Evolutionary conservation across 2,329 filamentous ascomycete species (phyloP).

Genomic region (Neonectria neomacrospora): DNA sequence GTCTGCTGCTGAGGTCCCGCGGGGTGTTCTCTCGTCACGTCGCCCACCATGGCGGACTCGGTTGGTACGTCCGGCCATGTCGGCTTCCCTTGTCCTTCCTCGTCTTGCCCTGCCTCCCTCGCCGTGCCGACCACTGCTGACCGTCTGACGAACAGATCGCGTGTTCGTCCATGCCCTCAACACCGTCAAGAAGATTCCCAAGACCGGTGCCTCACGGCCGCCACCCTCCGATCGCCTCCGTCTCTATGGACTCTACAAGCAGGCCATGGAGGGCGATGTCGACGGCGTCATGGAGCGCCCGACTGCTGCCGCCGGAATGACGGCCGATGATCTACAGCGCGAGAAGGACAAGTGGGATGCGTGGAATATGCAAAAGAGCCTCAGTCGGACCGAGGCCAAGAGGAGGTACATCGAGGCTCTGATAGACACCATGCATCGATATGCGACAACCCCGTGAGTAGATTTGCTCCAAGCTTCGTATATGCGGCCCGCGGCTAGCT

Average conservation of each 20-base stretch:
- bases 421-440: slow-evolving; percentile 96
- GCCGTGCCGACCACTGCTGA: slow-evolving; percentile 17
- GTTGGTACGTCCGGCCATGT: slow-evolving; percentile 42
- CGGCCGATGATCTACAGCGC: slow-evolving; percentile 65
- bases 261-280: slow-evolving; percentile 98
- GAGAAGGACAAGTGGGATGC: slow-evolving; percentile 87
- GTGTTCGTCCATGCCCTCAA: slow-evolving; percentile 99
- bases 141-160: slow-evolving; percentile 72
- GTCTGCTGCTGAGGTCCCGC: slow-evolving; percentile 32
- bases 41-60: slow-evolving; percentile 44
- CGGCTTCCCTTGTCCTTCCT: slow-evolving; percentile 4
- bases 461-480: slow-evolving; percentile 3
- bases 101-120: slow-evolving; percentile 1
- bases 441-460: slow-evolving; percentile 83
- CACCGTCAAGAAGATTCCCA: slow-evolving; percentile 96
- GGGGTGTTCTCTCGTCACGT: slow-evolving; percentile 27
- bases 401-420: slow-evolving; percentile 91
- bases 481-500: slow-evolving; percentile 7
- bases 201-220: slow-evolving; percentile 89
- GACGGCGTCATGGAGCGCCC: slow-evolving; percentile 93
- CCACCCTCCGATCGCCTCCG: slow-evolving; percentile 86
- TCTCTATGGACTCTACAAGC: slow-evolving; percentile 98
- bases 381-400: slow-evolving; percentile 92
- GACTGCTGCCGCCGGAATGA: slow-evolving; percentile 57
- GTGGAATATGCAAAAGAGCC: slow-evolving; percentile 87